Evolutionary conservation across 345 rosid species (phyloP), one percentile per base, ranked within the genome.

Genomic region (Brassica carinata): DNA sequence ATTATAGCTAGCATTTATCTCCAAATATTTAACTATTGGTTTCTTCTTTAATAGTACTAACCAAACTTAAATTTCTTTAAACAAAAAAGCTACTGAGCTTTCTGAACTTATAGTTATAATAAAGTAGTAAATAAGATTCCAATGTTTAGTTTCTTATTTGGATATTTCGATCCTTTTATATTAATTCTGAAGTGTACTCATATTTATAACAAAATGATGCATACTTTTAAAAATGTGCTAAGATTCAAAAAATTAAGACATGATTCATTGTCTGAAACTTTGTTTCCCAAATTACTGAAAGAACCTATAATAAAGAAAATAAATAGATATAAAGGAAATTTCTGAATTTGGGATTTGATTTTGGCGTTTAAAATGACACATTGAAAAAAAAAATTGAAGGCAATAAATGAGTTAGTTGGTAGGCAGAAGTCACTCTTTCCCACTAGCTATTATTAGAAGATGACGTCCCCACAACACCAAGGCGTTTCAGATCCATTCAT

Each of bases 381-480:
- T 27, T 62, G 34, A 62, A 23, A 10, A 59, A 38, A 17, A 59
- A 17, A 17, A 6, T 23, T 34, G 48, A 51, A 75, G 59, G 59
- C 72, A 81, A 64, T 75, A 74, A 81, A 81, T 81, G 79, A 75
- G 79, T 69, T 81, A 13, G 79, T 75, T 81, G 79, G 83, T 64
- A 18, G 23, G 76, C 72, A 75, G 79, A 74, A 80, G 83, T 75
- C 75, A 36, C 59, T 63, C 83, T 63, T 80, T 80, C 79, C 72
- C 83, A 75, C 76, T 69, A 34, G 79, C 58, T 74, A 69, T 80
- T 74, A 74, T 62, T 48, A 69, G 72, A 53, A 69, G 76, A 70
- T 67, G 74, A 80, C 83, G 83, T 75, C 79, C 72, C 63, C 61
- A 75, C 72, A 81, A 74, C 79, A 68, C 79, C 75, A 79, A 68